Evolutionary conservation across 148 eudicot species (phyloP), one percentile per base, ranked within the genome.

Genomic region (Vaccinium darrowii): DNA sequence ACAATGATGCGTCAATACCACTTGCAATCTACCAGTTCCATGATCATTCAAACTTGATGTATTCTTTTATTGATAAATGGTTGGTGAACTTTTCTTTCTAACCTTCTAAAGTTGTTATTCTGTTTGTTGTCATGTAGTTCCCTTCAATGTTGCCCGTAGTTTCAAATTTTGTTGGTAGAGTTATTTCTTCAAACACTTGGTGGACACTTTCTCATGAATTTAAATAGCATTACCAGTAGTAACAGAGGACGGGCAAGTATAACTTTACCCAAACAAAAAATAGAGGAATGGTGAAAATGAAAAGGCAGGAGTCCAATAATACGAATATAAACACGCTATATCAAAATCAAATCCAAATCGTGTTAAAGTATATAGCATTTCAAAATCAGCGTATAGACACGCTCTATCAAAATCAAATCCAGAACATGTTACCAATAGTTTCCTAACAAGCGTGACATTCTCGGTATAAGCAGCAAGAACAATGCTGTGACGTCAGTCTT

Each of bases 401-500:
- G 47, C 47, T 43, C 5, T 43, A 43, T 43, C 47, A 43, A 43
- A 43, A 43, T 43, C 12, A 51, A 78, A 6, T 4, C 5, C 18
- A 71, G 6, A 36, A 15, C 1, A 52, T 56, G 79, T 84, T 88
- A 91, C 92, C 92, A 91, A 91, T 52, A 91, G 76, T 73, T 87
- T 88, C 79, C 93, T 88, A 8, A 94, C 92, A 81, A 96, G 92
- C 78, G 84, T 57, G 82, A 87, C 54, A 60, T 90, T 89, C 15
- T 96, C 98, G 69, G 86, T 83, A 82, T 90, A 92, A 86, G 86
- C 93, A 39, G 96, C 96, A 25, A 95, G 87, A 97, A 97, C 89
- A 97, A 84, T 1, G 98, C 87, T 78, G 98, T 95, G 54, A 92
- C 98, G 63, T 97, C 98, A n/a, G 95, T 89, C 82, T 86, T 90